phyloP scores from a whole-genome alignment of 2,329 filamentous ascomycete species.

The Raffaelea deltoideospora region DNA sequence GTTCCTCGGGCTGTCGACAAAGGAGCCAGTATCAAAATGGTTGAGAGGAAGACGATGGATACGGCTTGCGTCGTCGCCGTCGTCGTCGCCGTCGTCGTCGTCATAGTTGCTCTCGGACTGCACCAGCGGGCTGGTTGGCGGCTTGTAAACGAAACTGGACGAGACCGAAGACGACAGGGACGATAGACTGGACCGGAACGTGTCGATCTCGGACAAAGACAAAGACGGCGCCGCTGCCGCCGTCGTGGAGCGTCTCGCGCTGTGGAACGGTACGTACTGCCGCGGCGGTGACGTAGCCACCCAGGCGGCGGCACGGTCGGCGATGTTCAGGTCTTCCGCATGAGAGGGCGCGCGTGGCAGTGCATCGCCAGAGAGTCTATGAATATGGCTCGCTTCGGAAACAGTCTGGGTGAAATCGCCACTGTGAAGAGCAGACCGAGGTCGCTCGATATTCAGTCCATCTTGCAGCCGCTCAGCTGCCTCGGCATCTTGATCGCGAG shows the following conservation, averaged over 20 bases:
- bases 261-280: constrained; percentile 30
- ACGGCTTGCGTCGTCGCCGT: constrained; percentile 16
- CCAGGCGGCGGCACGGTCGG: constrained; percentile 21
- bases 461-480: constrained; percentile 31
- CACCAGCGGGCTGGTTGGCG: constrained; percentile 83
- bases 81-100: constrained; percentile 21
- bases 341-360: neutral
- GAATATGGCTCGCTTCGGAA: neutral
- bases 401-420: constrained; percentile 41
- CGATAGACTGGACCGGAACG: constrained; percentile 22
- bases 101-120: constrained; percentile 79
- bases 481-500: constrained; percentile 16
- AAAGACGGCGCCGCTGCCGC: neutral
- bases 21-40: no score
- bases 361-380: neutral
- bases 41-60: no score
- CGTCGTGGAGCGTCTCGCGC: constrained; percentile 14
- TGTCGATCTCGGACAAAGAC: constrained; percentile 3
- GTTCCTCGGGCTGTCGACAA: neutral
- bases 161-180: constrained; percentile 59
- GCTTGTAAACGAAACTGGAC: constrained; percentile 68
- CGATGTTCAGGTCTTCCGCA: neutral
- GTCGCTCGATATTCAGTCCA: constrained; percentile 59
- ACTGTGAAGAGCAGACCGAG: constrained; percentile 59
- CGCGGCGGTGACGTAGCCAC: constrained; percentile 41